Evolutionary conservation across 1,284 basidiomycete species (phyloP), one percentile per base, ranked within the genome.

Genomic region (Pyrrhoderma lamaoense): DNA sequence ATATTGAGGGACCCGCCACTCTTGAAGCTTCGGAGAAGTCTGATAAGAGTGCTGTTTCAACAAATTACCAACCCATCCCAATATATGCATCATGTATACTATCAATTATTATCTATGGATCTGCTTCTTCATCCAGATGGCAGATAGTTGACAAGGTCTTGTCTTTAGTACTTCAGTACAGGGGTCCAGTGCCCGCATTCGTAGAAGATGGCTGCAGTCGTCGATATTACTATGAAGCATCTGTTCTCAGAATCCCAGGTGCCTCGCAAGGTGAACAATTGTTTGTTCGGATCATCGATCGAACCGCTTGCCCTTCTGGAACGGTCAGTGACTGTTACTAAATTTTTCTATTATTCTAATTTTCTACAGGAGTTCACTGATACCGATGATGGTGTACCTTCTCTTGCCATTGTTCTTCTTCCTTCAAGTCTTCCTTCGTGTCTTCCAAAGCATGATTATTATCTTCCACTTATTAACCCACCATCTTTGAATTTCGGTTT

Each of bases 121-220:
- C 53, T n/a, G 45, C 49, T 13, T 44, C 45, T 27, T 52, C 51
- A 18, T 52, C 54, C 35, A 52, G 49, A 34, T 56, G 54, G 54
- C 36, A 42, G 8, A 49, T 52, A 40, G 54, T 51, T 14, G 54
- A 56, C 37, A 51, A 34, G 27, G 23, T 55, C 25, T 36, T 55
- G 38, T 39, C 23, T 16, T 39, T 55, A 16, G 39, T 44, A 11
- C 37, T 55, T 21, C 49, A 42, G 21, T 25, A 23, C 23, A 23
- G 39, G 16, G 22, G 25, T 22, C 8, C 53, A 31, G 11, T 5
- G 18, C 45, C 31, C 14, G 35, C 34, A 9, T 18, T 40, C 22
- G 31, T 46, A 5, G 38, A 47, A 16, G 50, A 55, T 21, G 49
- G 46, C 13, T 19, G 27, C 34, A 25, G 18, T 31, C 44, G 49